A percentile compares a stretch with the other conserved stretches of the same genome.
Evolutionary conservation across 2,329 filamentous ascomycete genomes (phyloP).

Genomic region (Scedosporium apiospermum): DNA sequence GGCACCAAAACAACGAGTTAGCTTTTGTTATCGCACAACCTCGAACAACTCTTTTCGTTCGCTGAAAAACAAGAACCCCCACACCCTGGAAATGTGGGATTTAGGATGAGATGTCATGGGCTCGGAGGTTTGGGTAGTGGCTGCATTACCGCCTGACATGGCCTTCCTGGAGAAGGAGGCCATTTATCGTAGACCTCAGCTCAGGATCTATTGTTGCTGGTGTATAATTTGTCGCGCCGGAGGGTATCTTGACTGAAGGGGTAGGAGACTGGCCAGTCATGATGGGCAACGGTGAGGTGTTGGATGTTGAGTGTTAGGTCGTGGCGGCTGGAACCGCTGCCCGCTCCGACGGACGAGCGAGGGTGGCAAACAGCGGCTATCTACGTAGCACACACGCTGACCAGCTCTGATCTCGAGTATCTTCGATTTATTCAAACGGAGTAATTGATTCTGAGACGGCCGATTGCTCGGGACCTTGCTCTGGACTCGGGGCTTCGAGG

Average conservation of each 20-base stretch:
- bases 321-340: neutral
- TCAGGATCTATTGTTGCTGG: conserved; percentile 52
- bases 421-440: neutral
- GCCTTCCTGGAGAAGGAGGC: conserved; percentile 46
- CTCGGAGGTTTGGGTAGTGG: neutral
- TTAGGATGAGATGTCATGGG: neutral
- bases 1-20: too few species aligned
- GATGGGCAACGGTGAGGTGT: neutral
- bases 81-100: neutral
- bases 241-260: conserved; percentile 51
- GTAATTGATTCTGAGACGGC: too few species aligned
- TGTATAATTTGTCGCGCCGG: conserved; percentile 49
- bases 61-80: neutral
- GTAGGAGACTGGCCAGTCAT: conserved; percentile 23
- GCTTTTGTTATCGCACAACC: neutral
- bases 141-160: conserved; percentile 45
- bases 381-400: neutral
- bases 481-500: neutral
- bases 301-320: neutral
- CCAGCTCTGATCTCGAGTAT: neutral
- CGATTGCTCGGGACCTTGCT: too few species aligned
- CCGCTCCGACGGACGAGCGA: neutral
- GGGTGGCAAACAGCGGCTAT: neutral
- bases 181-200: conserved; percentile 53
- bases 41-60: neutral